Base-by-base conservation (phyloP, 306 rosid species). In the Gynostemma pentaphyllum region DNA sequence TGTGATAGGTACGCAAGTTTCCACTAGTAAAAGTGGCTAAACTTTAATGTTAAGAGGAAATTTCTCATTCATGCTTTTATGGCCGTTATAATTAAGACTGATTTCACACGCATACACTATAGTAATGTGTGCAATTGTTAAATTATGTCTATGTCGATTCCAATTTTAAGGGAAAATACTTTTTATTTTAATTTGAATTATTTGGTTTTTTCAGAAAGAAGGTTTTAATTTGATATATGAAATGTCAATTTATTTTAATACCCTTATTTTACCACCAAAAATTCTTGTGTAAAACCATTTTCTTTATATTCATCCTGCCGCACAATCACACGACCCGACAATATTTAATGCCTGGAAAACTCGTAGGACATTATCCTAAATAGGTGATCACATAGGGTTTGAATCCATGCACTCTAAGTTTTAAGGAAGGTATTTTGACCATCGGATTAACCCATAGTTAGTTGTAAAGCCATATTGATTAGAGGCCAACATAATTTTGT, bases 21-120 rank as follows among this genome's bases (percentile, higher is more conserved):
- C 55, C 55, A 64, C 18, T 45, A 44, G 51, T 15, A 39, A 45
- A 46, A 30, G 40, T 28, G 2, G 41, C 19, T 29, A 28, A n/a
- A 4, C 29, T 44, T 44, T 10, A 14, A 29, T 14, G 27, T 10
- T 12, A 22, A 7, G 36, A 21, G 49, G 34, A 40, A 39, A 60
- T 60, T 60, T 60, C 50, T 24, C 23, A 8, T 61, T 61, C 68
- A 64, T 42, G 68, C n/a, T 64, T 64, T 64, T 44, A 45, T 42
- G 28, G 16, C 29, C 19, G 14, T 64, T 46, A 45, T 29, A 45
- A 45, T 64, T 46, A 47, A 64, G 44, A 45, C 21, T 46, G 42
- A 46, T 64, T 45, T 30, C 69, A 64, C 69, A 64, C 69, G 68
- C 55, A 46, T 64, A 32, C 44, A 64, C 55, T 32, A 46, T 1